Conservation (phyloP, 208 protist genomes). For the Crithidia brevicula region DNA sequence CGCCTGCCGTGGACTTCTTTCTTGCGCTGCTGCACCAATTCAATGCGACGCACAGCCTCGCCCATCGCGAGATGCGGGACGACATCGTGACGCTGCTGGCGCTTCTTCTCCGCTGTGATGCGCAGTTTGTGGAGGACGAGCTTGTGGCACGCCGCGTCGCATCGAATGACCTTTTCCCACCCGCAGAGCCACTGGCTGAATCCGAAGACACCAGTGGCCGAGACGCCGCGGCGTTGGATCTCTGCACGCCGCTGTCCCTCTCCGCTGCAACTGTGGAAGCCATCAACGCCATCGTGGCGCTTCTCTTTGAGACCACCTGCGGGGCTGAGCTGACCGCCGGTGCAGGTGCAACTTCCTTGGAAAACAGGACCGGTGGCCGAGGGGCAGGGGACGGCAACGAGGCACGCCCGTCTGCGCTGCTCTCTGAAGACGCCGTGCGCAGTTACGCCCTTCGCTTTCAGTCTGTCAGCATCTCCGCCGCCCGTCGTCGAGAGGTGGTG, state of each 20-base stretch:
- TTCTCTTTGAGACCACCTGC: constrained; percentile 76
- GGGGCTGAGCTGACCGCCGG: constrained; percentile 53
- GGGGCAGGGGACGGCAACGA: not conserved
- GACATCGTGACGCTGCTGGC: constrained; percentile 58
- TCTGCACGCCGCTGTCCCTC: constrained; percentile 26
- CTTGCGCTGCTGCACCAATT: constrained; percentile 59
- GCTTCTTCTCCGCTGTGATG: constrained; percentile 47
- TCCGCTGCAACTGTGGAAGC: constrained; percentile 47
- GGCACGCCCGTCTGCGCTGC: constrained; percentile 15
- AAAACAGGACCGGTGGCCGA: constrained; percentile 4
- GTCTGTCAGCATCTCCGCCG: constrained; percentile 60
- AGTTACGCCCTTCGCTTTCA: constrained; percentile 55
- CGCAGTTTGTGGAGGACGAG: constrained; percentile 15
- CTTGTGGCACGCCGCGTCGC: constrained; percentile 18
- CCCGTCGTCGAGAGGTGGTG: constrained; percentile 30
- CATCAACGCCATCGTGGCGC: constrained; percentile 57
- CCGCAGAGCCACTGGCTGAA: no score
- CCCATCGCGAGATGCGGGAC: constrained; percentile 71
- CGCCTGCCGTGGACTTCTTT: constrained; percentile 62
- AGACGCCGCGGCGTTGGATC: not conserved
- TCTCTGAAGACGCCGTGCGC: constrained; percentile 35
- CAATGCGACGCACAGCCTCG: constrained; percentile 48
- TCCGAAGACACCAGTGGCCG: no score
- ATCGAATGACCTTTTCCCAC: no score
- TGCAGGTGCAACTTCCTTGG: constrained; percentile 5